Evolutionary conservation across 805 yeast species (phyloP).

Genomic region (Metschnikowia matae): DNA sequence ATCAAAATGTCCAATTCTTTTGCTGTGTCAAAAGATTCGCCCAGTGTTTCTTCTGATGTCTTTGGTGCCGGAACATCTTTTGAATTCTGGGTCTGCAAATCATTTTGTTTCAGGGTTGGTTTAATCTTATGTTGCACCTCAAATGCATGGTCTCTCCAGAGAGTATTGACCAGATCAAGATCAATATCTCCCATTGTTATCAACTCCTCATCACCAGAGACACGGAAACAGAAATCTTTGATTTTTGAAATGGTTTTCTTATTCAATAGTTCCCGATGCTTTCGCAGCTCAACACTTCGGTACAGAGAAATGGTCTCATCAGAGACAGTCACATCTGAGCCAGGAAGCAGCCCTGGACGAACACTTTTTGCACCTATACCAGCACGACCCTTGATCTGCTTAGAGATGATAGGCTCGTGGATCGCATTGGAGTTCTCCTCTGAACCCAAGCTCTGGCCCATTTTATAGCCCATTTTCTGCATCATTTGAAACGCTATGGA

Average conservation of each 20-base stretch:
- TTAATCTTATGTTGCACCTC: background rate
- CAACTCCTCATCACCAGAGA: conserved; percentile 35
- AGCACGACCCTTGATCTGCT: conserved; percentile 13
- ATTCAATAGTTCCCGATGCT: conserved; percentile 3
- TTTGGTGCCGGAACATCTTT: too few species aligned
- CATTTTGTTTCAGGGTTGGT: background rate
- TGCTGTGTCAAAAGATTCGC: background rate
- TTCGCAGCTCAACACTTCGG: conserved; percentile 3
- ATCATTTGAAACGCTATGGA: conserved; percentile 46
- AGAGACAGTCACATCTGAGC: background rate
- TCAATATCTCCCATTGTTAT: conserved; percentile 24
- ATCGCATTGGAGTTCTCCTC: conserved; percentile 17
- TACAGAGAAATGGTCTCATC: conserved; percentile 2
- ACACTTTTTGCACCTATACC: conserved; percentile 22
- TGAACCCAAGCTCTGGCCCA: conserved; percentile 46
- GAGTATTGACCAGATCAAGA: conserved; percentile 25
- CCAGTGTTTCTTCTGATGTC: too few species aligned
- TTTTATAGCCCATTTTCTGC: conserved; percentile 56
- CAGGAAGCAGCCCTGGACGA: background rate
- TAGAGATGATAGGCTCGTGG: conserved; percentile 29
- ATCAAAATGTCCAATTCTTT: conserved; percentile 3
- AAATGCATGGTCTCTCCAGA: conserved; percentile 39
- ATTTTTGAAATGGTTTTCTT: conserved; percentile 21
- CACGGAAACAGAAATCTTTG: conserved; percentile 41
- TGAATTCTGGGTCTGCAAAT: background rate